Evolutionary conservation across 192 early-diverging fungal genomes (phyloP).

Genomic region (Glomus cerebriforme): DNA sequence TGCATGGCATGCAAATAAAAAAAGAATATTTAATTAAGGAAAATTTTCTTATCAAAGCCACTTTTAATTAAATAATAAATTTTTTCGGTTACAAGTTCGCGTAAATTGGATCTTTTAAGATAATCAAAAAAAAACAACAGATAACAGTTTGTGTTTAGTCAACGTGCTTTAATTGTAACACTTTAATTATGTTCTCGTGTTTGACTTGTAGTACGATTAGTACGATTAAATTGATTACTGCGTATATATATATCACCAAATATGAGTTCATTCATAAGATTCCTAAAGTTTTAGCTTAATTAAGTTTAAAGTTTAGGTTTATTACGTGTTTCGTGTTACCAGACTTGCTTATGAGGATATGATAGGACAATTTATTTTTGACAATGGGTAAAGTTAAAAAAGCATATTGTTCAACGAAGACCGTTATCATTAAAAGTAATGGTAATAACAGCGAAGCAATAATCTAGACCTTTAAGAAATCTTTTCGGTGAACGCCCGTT

Average conservation of each 20-base stretch:
- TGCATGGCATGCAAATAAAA: background rate
- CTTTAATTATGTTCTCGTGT: background rate
- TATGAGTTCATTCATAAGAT: background rate
- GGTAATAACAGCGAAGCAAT: background rate
- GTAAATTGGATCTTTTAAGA: background rate
- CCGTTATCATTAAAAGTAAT: no score
- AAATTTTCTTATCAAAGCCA: background rate
- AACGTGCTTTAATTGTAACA: background rate
- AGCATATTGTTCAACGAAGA: no score
- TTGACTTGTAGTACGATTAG: background rate
- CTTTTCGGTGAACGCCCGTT: background rate
- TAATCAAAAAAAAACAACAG: background rate
- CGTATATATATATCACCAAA: background rate
- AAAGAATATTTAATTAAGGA: background rate
- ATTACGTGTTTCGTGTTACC: background rate
- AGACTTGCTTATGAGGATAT: background rate
- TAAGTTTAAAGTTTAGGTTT: background rate
- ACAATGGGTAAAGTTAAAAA: no score
- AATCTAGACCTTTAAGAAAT: background rate
- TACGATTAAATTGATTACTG: background rate
- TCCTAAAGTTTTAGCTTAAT: background rate
- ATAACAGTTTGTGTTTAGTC: background rate
- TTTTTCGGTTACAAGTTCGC: background rate
- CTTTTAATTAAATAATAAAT: background rate
- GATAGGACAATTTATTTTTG: background rate